A percentile compares a stretch with the other conserved stretches of the same genome.
phyloP scores from a whole-genome alignment of 2,329 filamentous ascomycete genomes.

The Arachnomyces sp. region DNA sequence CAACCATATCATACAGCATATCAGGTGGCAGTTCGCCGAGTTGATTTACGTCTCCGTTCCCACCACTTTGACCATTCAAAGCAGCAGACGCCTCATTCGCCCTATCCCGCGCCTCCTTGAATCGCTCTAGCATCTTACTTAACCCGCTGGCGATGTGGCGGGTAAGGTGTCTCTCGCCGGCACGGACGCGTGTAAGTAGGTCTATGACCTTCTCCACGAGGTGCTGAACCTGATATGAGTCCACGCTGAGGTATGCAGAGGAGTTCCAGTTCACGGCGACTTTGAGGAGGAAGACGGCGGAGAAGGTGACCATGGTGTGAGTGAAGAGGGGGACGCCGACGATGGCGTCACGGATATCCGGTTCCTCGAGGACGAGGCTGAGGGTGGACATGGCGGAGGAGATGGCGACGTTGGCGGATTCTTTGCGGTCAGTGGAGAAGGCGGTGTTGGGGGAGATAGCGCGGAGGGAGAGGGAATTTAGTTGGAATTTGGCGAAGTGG shows the following conservation, averaged over 20 bases:
- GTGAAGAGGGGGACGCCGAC: conserved; percentile 43
- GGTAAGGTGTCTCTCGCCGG: conserved; percentile 35
- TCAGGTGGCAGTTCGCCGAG: conserved; percentile 22
- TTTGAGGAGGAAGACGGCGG: conserved; percentile 39
- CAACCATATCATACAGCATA: conserved; percentile 37
- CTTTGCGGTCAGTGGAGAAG: conserved; percentile 38
- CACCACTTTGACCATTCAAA: neutral
- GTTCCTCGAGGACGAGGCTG: conserved; percentile 41
- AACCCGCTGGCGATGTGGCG: conserved; percentile 35
- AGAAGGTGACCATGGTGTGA: conserved; percentile 41
- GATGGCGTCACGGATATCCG: conserved; percentile 41
- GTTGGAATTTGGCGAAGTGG: conserved; percentile 47
- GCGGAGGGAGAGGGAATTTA: conserved; percentile 39
- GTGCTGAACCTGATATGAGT: conserved; percentile 30
- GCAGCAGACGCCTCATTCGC: conserved; percentile 1
- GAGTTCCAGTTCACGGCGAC: conserved; percentile 39
- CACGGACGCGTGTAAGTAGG: conserved; percentile 33
- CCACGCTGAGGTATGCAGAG: conserved; percentile 30
- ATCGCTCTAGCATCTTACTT: conserved; percentile 35
- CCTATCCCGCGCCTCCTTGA: conserved; percentile 30
- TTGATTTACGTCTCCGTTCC: neutral
- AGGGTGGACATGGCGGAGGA: conserved; percentile 42
- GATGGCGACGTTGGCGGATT: conserved; percentile 40
- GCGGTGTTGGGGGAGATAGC: conserved; percentile 36
- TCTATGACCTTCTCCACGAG: conserved; percentile 35